Evolutionary conservation across 2,329 filamentous ascomycete genomes (phyloP), one percentile per base, ranked within the genome.

Genomic region (Aspergillus pseudoglaucus): DNA sequence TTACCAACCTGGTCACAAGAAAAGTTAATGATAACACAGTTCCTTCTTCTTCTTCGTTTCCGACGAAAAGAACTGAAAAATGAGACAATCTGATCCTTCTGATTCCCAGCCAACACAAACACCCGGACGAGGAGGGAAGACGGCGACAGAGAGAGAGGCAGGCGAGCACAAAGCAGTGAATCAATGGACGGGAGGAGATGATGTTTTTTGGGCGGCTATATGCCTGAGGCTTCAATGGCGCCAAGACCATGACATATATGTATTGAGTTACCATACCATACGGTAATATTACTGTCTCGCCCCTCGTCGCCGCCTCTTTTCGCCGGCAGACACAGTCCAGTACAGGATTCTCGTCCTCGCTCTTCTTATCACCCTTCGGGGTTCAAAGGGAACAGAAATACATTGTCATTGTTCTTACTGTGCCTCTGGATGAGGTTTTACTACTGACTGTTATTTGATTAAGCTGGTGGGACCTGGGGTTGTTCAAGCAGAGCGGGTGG

Each of bases 121-220:
- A 39, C 25, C 25, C 25, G 10, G 18, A 3, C 15, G 9, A 15
- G 17, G 18, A 18, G 18, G 37, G 4, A 12, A 18, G 37, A 39
- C 15, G 14, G 45, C 39, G 42, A 22, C 39, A 39, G 39, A 38
- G 17, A 45, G 47, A 20, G 52, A 58, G 49, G 54, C 52, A 55
- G 45, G 38, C 22, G 20, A 30, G 25, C 25, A 30, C 25, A 30
- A 30, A 30, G 15, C 17, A 18, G 3, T 39, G 37, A 18, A 18
- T 12, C 6, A 39, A 17, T 15, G 58, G 53, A 56, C 56, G 59
- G 51, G 52, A 51, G 46, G 51, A 55, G 49, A 60, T 60, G 58
- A 59, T 60, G 58, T 59, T 60, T 60, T 60, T 59, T 58, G 55
- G 50, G 56, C 43, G 49, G 47, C 53, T 54, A 59, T 54, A 52